A percentile compares a stretch with the other conserved stretches of the same genome.
phyloP scores from a whole-genome alignment of 2,329 filamentous ascomycete genomes.

The Hypoxylon sp. region DNA sequence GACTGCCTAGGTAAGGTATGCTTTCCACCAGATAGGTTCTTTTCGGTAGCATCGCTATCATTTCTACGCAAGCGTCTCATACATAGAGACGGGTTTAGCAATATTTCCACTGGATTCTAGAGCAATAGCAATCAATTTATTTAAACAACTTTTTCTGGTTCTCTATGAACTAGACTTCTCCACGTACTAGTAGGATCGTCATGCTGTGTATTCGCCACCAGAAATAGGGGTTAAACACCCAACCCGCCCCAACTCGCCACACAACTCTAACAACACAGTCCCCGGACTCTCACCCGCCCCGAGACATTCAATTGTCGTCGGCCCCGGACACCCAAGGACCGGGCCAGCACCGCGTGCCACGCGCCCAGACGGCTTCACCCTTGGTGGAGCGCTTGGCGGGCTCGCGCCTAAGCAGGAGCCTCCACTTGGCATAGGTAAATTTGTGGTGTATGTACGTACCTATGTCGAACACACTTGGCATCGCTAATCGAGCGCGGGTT shows the following conservation, averaged over 20 bases:
- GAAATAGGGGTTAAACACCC: not conserved
- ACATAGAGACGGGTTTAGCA: not conserved
- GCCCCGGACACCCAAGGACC: not conserved
- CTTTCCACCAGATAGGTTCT: not conserved
- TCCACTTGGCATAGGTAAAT: constrained; percentile 6
- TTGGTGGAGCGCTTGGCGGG: not conserved
- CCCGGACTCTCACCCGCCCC: not conserved
- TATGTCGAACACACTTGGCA: not conserved
- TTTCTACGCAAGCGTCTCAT: not conserved
- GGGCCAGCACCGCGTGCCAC: not conserved
- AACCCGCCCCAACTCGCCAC: not conserved
- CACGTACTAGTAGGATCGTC: not conserved
- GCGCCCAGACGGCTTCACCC: constrained; percentile 7
- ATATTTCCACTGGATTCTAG: not conserved
- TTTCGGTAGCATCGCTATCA: not conserved
- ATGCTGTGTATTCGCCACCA: not conserved
- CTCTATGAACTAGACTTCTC: not conserved
- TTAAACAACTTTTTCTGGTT: not conserved
- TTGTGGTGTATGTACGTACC: not conserved
- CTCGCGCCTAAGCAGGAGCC: not conserved
- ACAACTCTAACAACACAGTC: not conserved
- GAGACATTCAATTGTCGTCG: not conserved
- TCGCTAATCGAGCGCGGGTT: not conserved
- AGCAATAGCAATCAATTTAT: not conserved
- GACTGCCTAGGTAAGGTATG: not conserved